These are phyloP conservation scores for Ascocoryne sarcoides DNA, from an alignment of 2,329 filamentous ascomycete species.

Conservation along the genomic window DNA sequence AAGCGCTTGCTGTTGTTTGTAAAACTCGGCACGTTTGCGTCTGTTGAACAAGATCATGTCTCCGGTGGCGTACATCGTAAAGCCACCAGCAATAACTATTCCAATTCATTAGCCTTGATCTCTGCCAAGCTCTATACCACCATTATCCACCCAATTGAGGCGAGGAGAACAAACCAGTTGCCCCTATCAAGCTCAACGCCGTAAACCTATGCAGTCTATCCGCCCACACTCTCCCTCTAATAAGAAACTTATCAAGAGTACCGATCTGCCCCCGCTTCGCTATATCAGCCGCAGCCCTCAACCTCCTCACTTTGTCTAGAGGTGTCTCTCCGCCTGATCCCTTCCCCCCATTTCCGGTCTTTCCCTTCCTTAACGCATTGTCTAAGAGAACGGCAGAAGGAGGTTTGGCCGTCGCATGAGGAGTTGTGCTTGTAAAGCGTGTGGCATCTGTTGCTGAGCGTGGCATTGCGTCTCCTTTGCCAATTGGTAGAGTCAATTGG, in stretches of 20 bases:
- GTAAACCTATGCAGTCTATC: slow-evolving; percentile 30
- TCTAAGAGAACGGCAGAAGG: not conserved
- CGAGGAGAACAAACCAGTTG: slow-evolving; percentile 24
- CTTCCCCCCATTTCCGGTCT: slow-evolving; percentile 4
- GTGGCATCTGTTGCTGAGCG: slow-evolving; percentile 73
- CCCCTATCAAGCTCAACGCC: slow-evolving; percentile 26
- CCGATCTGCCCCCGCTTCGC: slow-evolving; percentile 26
- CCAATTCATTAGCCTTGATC: too few relatives aligned
- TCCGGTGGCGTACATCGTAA: slow-evolving; percentile 55
- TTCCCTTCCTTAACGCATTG: not conserved
- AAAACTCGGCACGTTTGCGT: slow-evolving; percentile 52
- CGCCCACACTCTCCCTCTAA: slow-evolving; percentile 29
- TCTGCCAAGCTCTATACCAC: too few relatives aligned
- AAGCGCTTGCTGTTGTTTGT: slow-evolving; percentile 39
- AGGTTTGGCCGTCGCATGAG: slow-evolving; percentile 54
- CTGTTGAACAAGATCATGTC: slow-evolving; percentile 62
- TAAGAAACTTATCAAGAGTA: slow-evolving; percentile 25
- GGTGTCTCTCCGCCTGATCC: slow-evolving; percentile 28
- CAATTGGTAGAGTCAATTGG: not conserved
- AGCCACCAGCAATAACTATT: slow-evolving; percentile 47
- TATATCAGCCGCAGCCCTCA: slow-evolving; percentile 28
- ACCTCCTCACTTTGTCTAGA: slow-evolving; percentile 28
- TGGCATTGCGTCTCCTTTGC: too few relatives aligned
- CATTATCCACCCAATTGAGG: slow-evolving; percentile 11
- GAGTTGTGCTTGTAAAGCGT: slow-evolving; percentile 63